phyloP scores from a whole-genome alignment of 176 grass and related monocot species.

The Poa pratensis region DNA sequence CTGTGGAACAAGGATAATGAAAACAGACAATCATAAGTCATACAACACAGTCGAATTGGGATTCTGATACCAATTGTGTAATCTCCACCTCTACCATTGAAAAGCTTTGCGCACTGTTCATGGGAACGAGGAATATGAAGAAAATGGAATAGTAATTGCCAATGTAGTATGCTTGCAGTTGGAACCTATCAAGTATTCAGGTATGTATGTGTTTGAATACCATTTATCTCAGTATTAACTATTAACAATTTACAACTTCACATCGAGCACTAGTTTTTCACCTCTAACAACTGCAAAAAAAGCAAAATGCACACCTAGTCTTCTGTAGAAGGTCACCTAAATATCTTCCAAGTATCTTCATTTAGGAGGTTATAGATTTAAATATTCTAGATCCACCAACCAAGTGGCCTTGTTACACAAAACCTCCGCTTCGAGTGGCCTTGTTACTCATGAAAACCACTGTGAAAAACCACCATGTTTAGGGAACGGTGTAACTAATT shows the following conservation, averaged over 20 bases:
- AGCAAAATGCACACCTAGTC: background rate
- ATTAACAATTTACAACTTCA: background rate
- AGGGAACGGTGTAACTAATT: background rate
- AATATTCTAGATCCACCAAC: background rate
- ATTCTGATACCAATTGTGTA: background rate
- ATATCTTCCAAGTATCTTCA: background rate
- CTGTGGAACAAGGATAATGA: background rate
- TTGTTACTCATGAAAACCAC: background rate
- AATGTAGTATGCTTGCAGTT: background rate
- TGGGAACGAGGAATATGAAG: background rate
- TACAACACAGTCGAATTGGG: background rate
- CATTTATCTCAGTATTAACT: background rate
- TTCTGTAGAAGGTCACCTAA: background rate
- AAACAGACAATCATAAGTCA: constrained; percentile 3
- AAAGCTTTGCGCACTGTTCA: background rate
- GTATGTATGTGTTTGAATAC: background rate
- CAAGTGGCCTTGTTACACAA: no score
- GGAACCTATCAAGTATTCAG: background rate
- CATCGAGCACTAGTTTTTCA: background rate
- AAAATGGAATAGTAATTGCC: background rate
- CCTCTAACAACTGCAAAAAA: background rate
- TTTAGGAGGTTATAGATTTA: background rate
- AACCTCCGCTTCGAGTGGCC: background rate
- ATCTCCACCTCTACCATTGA: background rate
- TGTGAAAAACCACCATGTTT: background rate